Evolutionary conservation across 2,329 filamentous ascomycete genomes (phyloP).

Genomic region (Chrysoporthe deuterocubensis): DNA sequence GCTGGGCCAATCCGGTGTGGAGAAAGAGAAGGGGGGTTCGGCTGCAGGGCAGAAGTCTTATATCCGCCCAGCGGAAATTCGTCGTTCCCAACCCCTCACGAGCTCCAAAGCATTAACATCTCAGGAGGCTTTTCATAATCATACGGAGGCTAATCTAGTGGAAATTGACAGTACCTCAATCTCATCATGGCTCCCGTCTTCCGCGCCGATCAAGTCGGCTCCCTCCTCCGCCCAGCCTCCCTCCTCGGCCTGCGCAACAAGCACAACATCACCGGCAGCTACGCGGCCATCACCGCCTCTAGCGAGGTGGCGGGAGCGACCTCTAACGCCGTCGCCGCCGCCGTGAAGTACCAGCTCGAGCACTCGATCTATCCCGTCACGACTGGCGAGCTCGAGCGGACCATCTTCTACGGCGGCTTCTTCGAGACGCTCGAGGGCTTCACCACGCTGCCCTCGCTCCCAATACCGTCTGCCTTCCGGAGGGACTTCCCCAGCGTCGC

Average conservation of each 20-base stretch:
- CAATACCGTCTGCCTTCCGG: slow-evolving; percentile 19
- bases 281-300: slow-evolving; percentile 8
- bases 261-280: slow-evolving; percentile 8
- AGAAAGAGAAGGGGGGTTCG: not conserved
- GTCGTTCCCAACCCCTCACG: not conserved
- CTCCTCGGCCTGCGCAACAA: slow-evolving; percentile 15
- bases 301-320: not conserved
- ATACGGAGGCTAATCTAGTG: not conserved
- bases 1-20: not conserved
- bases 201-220: slow-evolving; percentile 24
- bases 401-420: slow-evolving; percentile 23
- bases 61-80: not conserved
- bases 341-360: slow-evolving; percentile 14
- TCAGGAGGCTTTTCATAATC: not conserved
- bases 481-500: slow-evolving; percentile 12
- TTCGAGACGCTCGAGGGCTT: slow-evolving; percentile 20
- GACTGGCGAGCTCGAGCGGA: slow-evolving; percentile 22
- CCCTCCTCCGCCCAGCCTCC: slow-evolving; percentile 19
- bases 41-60: not conserved
- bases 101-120: too few relatives aligned
- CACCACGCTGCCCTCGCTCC: slow-evolving; percentile 5
- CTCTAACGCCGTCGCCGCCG: slow-evolving; percentile 8
- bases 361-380: slow-evolving; percentile 13
- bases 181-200: slow-evolving; percentile 14
- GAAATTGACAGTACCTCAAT: not conserved